These are phyloP conservation scores for Didymella arachidicola DNA, from an alignment of 2,329 filamentous ascomycete genomes.

Conservation along the genomic window DNA sequence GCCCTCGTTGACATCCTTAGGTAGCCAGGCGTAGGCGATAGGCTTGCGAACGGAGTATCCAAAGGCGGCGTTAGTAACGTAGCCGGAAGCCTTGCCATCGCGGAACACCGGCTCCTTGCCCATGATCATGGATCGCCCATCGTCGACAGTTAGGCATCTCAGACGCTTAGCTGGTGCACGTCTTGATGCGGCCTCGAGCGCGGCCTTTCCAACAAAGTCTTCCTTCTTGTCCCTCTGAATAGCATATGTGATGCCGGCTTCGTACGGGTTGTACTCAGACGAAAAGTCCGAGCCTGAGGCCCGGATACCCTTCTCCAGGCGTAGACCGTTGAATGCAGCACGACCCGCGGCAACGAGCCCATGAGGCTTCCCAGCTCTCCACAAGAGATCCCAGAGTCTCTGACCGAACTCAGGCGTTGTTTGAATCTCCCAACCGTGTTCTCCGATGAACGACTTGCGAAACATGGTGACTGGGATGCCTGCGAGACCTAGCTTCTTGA, in stretches of 20 bases:
- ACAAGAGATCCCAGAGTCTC: conserved; percentile 66
- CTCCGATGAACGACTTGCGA: conserved; percentile 67
- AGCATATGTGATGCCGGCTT: conserved; percentile 63
- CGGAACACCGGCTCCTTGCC: conserved; percentile 69
- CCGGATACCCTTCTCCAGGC: conserved; percentile 67
- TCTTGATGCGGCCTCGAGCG: conserved; percentile 55
- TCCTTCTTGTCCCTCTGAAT: conserved; percentile 58
- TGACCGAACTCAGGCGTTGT: conserved; percentile 66
- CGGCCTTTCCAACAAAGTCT: conserved; percentile 61
- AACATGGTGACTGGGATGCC: conserved; percentile 66
- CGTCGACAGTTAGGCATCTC: conserved; percentile 63
- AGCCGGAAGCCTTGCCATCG: conserved; percentile 59
- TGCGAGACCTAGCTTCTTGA: conserved; percentile 59
- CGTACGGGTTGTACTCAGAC: conserved; percentile 67
- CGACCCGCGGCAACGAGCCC: conserved; percentile 67
- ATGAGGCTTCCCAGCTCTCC: conserved; percentile 61
- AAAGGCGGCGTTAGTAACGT: conserved; percentile 68
- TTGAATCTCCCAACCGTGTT: conserved; percentile 69
- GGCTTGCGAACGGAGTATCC: conserved; percentile 67
- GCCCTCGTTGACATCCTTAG: conserved; percentile 57
- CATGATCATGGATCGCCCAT: conserved; percentile 64
- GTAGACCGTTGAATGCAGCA: conserved; percentile 64
- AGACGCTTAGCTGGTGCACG: conserved; percentile 49
- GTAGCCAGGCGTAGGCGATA: conserved; percentile 67
- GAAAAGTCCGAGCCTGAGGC: conserved; percentile 66